phyloP scores from a whole-genome alignment of 345 rosid genomes.

The Garcia nutans region DNA sequence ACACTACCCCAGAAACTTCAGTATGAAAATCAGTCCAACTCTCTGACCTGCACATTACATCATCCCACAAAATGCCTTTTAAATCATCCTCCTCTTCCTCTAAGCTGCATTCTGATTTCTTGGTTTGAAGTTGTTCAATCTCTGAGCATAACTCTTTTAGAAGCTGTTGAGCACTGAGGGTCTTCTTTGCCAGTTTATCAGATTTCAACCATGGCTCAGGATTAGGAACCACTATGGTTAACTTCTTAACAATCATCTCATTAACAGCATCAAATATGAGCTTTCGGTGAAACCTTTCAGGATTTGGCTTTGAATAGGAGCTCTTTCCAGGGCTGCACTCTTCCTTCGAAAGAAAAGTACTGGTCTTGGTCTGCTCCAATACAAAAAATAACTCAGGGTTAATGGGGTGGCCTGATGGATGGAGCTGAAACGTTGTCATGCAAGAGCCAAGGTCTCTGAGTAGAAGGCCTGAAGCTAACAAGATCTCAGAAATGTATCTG shows the following conservation, averaged over 20 bases:
- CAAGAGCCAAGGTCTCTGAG: conserved; percentile 72
- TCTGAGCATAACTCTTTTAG: conserved; percentile 67
- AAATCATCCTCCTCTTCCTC: conserved; percentile 61
- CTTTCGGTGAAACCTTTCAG: conserved; percentile 63
- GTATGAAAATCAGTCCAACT: conserved; percentile 59
- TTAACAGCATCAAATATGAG: conserved; percentile 85
- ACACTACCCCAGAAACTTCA: conserved; percentile 57
- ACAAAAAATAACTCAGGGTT: conserved; percentile 86
- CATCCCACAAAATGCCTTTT: conserved; percentile 58
- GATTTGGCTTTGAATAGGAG: conserved; percentile 35
- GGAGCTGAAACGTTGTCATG: conserved; percentile 67
- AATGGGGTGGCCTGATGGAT: conserved; percentile 82
- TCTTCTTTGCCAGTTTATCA: conserved; percentile 50
- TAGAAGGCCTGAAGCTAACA: conserved; percentile 91
- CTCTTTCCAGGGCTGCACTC: conserved; percentile 37
- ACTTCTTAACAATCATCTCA: conserved; percentile 68
- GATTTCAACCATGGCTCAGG: conserved; percentile 55
- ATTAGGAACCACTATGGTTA: conserved; percentile 40
- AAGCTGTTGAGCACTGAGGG: conserved; percentile 68
- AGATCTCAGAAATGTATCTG: conserved; percentile 90
- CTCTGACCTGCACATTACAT: conserved; percentile 57
- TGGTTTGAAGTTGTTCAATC: conserved; percentile 57
- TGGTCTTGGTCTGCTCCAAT: conserved; percentile 84
- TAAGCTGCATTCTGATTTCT: conserved; percentile 41
- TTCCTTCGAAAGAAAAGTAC: conserved; percentile 44